Evolutionary conservation across 73 alveolate genomes (phyloP).

Genomic region (Symbiodinium pilosum): DNA sequence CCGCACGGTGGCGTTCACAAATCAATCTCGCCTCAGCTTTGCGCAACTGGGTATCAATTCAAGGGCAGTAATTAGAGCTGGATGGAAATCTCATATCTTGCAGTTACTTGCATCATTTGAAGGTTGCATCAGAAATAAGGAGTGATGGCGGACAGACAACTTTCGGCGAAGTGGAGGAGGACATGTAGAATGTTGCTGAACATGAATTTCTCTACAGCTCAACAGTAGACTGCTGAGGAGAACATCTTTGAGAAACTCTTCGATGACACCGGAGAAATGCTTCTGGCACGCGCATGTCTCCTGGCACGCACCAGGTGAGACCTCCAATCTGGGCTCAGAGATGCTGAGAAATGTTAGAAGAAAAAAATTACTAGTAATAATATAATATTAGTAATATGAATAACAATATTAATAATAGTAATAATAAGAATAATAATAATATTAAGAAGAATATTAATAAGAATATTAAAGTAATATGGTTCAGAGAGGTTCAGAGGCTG

Average conservation of each 20-base stretch:
- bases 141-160: neutral
- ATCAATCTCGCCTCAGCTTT: constrained; percentile 51
- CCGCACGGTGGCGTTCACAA: constrained; percentile 55
- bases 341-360: no score
- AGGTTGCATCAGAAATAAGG: neutral
- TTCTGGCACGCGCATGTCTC: constrained; percentile 58
- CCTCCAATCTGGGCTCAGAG: no score
- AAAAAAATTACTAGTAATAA: no score
- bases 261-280: constrained; percentile 78
- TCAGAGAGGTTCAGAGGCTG: no score
- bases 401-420: no score
- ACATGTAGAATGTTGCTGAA: neutral
- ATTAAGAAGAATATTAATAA: no score
- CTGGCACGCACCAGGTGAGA: neutral
- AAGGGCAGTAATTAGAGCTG: no score
- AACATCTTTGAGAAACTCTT: constrained; percentile 67
- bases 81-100: no score
- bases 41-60: neutral
- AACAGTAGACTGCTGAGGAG: neutral
- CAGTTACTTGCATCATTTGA: neutral
- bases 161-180: constrained; percentile 10
- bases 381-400: no score
- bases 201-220: neutral
- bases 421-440: no score
- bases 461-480: no score